Evolutionary conservation across 192 early-diverging fungal genomes (phyloP).

Genomic region (Coemansia umbellata): DNA sequence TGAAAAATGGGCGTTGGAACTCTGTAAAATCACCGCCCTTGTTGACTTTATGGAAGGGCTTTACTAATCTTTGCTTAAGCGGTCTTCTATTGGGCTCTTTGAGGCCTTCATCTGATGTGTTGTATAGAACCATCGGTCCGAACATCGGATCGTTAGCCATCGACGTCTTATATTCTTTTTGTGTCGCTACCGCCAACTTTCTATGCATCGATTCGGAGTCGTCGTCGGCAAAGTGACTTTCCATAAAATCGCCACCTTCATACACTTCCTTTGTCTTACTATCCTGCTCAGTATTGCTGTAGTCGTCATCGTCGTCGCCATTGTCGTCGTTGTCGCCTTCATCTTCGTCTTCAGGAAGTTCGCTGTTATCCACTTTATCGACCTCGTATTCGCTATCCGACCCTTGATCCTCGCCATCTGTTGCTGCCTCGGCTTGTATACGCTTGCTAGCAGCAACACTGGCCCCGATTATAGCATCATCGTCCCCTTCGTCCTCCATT

Average conservation of each 20-base stretch:
- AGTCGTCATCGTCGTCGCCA: slow-evolving; percentile 7
- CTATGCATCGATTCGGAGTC: slow-evolving; percentile 30
- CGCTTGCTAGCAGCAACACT: slow-evolving; percentile 6
- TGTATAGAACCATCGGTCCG: slow-evolving; percentile 27
- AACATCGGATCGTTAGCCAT: slow-evolving; percentile 33
- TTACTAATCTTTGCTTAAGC: slow-evolving; percentile 26
- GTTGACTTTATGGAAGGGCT: slow-evolving; percentile 37
- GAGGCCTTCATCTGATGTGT: slow-evolving; percentile 19
- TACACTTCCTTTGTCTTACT: slow-evolving; percentile 11
- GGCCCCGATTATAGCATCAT: slow-evolving; percentile 36
- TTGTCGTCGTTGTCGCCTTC: slow-evolving; percentile 12
- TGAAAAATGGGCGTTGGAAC: slow-evolving; percentile 59
- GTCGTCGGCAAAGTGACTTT: slow-evolving; percentile 20
- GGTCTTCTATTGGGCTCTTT: slow-evolving; percentile 18
- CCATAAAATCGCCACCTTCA: slow-evolving; percentile 40
- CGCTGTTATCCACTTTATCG: slow-evolving; percentile 23
- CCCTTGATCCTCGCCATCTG: neutral
- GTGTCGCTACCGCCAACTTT: slow-evolving; percentile 34
- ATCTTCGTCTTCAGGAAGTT: neutral
- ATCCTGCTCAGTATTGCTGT: slow-evolving; percentile 1
- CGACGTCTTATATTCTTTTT: slow-evolving; percentile 36
- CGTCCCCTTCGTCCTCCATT: slow-evolving; percentile 8
- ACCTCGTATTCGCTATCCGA: slow-evolving; percentile 15
- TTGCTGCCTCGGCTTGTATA: neutral
- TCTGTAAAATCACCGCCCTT: slow-evolving; percentile 19